Conservation (phyloP, 257 asterid genomes). For the Jacaranda copaia region DNA sequence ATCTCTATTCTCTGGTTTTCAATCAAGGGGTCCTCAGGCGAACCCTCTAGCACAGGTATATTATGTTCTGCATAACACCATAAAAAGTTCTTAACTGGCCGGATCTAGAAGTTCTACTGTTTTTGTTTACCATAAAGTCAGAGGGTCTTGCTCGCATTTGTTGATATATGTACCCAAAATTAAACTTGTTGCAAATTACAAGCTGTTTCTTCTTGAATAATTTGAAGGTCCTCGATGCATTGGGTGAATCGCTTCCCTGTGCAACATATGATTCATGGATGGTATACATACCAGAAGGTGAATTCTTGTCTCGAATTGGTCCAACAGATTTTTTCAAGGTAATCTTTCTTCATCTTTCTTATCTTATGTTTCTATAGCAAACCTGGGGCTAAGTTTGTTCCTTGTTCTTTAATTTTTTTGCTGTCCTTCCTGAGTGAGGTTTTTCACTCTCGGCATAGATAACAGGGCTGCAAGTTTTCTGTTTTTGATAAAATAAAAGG, state of each 20-base stretch:
- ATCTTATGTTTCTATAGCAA: conserved; percentile 31
- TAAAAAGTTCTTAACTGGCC: background rate
- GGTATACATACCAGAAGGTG: conserved; percentile 96
- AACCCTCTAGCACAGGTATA: conserved; percentile 94
- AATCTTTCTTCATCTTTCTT: conserved; percentile 24
- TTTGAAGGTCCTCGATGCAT: conserved; percentile 90
- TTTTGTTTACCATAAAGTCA: conserved; percentile 5
- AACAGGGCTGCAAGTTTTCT: conserved; percentile 8
- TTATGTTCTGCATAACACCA: conserved; percentile 1
- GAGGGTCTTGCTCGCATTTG: background rate
- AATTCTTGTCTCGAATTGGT: conserved; percentile 95
- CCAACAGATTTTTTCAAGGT: conserved; percentile 96
- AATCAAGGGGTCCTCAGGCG: conserved; percentile 94
- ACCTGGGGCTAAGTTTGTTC: background rate
- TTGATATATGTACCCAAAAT: background rate
- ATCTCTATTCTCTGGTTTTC: conserved; percentile 91
- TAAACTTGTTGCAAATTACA: background rate
- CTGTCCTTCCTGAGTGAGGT: conserved; percentile 10
- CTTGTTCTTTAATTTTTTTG: background rate
- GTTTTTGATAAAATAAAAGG: background rate
- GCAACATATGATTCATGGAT: conserved; percentile 88
- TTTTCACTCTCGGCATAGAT: conserved; percentile 5
- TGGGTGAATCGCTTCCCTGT: conserved; percentile 84
- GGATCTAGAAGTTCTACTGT: background rate
- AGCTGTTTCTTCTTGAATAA: conserved; percentile 34